Percentiles rank a stretch among this genome's conserved stretches.
Conservation (phyloP, 495 filamentous ascomycete species). For the Durotheca rogersii region DNA sequence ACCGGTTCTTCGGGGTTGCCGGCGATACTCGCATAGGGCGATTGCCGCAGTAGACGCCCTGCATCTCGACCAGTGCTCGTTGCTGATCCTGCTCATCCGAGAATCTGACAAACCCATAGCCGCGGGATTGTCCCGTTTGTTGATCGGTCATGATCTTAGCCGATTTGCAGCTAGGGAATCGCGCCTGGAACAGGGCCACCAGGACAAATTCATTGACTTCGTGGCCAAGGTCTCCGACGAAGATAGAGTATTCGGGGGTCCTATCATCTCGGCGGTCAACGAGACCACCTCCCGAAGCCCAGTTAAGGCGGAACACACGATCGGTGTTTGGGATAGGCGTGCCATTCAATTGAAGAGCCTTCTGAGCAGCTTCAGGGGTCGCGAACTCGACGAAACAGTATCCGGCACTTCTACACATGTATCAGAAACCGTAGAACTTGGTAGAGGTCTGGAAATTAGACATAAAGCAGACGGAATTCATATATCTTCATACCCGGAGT, state of each 20-base stretch:
- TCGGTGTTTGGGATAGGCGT: slow-evolving; percentile 89
- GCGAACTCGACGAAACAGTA: slow-evolving; percentile 98
- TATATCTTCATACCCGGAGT: slow-evolving; percentile 96
- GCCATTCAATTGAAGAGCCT: slow-evolving; percentile 87
- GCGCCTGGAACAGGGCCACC: slow-evolving; percentile 92
- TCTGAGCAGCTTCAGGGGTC: slow-evolving; percentile 78
- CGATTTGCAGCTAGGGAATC: slow-evolving; percentile 96
- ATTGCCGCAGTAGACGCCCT: slow-evolving; percentile 98
- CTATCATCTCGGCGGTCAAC: slow-evolving; percentile 95
- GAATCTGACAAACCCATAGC: slow-evolving; percentile 98
- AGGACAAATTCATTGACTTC: slow-evolving; percentile 99
- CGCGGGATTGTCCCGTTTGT: slow-evolving; percentile 94
- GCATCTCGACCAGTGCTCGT: slow-evolving; percentile 93
- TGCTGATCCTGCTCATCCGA: slow-evolving; percentile 93
- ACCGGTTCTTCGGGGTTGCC: slow-evolving; percentile 86
- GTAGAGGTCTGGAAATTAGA: not conserved
- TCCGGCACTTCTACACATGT: slow-evolving; percentile 79
- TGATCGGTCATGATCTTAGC: slow-evolving; percentile 99
- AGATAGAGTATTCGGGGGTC: slow-evolving; percentile 94
- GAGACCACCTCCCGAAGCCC: slow-evolving; percentile 94
- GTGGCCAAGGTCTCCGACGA: slow-evolving; percentile 95
- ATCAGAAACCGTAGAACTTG: slow-evolving; percentile 12
- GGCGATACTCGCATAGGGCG: slow-evolving; percentile 98
- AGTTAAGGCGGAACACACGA: slow-evolving; percentile 98
- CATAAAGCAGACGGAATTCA: slow-evolving; percentile 10